Evolutionary conservation across 1,139 yeast species (phyloP).

Genomic region (Pichia sp.): DNA sequence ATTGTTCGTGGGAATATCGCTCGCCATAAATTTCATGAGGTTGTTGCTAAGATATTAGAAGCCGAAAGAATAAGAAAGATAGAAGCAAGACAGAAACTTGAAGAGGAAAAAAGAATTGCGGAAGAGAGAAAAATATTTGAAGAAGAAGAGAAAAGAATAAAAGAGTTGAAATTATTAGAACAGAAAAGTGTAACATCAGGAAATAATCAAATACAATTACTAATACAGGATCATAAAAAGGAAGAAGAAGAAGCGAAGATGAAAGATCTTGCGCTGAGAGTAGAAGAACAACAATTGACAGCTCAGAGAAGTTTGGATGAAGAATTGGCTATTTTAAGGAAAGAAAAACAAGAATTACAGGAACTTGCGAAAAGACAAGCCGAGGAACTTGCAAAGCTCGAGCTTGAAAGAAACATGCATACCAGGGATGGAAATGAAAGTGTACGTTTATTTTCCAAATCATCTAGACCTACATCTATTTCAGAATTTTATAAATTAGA

Average conservation of each 20-base stretch:
- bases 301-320: neutral
- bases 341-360: neutral
- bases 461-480: neutral
- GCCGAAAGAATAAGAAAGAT: neutral
- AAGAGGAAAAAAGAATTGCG: constrained; percentile 40
- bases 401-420: neutral
- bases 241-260: constrained; percentile 51
- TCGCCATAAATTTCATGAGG: neutral
- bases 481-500: neutral
- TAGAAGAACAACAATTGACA: neutral
- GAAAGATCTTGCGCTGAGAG: constrained; percentile 1
- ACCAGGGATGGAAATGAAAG: neutral
- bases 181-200: no score
- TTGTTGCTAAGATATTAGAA: neutral
- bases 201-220: no score
- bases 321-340: neutral
- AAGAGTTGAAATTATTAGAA: no score
- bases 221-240: no score
- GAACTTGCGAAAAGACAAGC: neutral
- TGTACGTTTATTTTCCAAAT: neutral
- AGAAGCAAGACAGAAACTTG: neutral
- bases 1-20: constrained; percentile 20
- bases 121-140: constrained; percentile 69
- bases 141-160: constrained; percentile 60
- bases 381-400: neutral